phyloP scores from a whole-genome alignment of 2,329 filamentous ascomycete genomes.

The Beauveria australis region DNA sequence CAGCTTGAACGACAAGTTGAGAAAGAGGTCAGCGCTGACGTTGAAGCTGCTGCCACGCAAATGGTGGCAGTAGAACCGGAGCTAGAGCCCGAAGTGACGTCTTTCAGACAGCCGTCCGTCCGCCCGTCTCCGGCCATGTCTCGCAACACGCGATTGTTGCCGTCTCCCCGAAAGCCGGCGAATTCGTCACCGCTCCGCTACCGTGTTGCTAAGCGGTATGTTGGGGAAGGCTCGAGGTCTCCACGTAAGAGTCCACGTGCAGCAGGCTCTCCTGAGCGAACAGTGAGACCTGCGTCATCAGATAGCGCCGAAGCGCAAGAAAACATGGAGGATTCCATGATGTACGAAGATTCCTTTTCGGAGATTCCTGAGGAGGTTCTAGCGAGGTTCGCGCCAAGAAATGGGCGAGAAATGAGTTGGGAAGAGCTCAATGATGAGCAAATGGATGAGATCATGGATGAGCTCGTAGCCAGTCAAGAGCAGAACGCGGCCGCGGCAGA shows the following conservation, averaged over 20 bases:
- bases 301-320: background rate
- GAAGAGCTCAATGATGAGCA: slow-evolving; percentile 12
- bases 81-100: slow-evolving; percentile 9
- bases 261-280: slow-evolving; percentile 4
- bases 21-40: background rate
- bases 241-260: background rate
- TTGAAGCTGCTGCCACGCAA: background rate
- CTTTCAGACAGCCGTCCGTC: slow-evolving; percentile 13
- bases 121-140: slow-evolving; percentile 14
- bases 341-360: slow-evolving; percentile 49
- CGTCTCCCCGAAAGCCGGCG: slow-evolving; percentile 7
- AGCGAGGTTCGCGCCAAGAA: slow-evolving; percentile 31
- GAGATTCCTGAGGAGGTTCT: slow-evolving; percentile 45
- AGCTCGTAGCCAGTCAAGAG: background rate
- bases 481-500: background rate
- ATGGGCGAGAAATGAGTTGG: background rate
- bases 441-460: background rate
- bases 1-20: background rate
- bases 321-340: slow-evolving; percentile 20
- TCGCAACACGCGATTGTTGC: background rate
- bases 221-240: background rate
- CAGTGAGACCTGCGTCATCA: background rate
- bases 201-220: slow-evolving; percentile 22
- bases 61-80: background rate
- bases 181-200: slow-evolving; percentile 23